Percentiles rank a stretch among this genome's conserved stretches.
Evolutionary conservation across 2,329 filamentous ascomycete species (phyloP).

Genomic region (Plenodomus biglobosus): DNA sequence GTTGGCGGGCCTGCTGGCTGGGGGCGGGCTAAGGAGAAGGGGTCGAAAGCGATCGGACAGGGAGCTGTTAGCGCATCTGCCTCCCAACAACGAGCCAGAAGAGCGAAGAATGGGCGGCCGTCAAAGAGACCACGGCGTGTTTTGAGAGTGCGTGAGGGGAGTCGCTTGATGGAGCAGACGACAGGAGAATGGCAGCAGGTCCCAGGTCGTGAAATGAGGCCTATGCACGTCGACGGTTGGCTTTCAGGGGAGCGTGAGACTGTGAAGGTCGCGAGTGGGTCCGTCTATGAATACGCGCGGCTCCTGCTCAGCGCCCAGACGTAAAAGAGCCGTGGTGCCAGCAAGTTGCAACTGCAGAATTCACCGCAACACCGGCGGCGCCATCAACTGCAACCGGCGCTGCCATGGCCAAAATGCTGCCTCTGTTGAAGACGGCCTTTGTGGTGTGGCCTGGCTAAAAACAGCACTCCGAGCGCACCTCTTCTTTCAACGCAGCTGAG

Average conservation of each 20-base stretch:
- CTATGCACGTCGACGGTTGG: constrained; percentile 20
- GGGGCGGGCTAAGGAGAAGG: constrained; percentile 15
- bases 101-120: constrained; percentile 18
- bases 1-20: constrained; percentile 24
- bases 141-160: constrained; percentile 31
- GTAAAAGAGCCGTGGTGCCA: constrained; percentile 7
- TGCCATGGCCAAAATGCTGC: too few species aligned
- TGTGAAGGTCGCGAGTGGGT: constrained; percentile 29
- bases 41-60: constrained; percentile 33
- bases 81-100: constrained; percentile 22
- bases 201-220: constrained; percentile 16
- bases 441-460: constrained; percentile 11
- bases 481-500: constrained; percentile 2
- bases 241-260: constrained; percentile 38
- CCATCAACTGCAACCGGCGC: constrained; percentile 3
- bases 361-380: neutral
- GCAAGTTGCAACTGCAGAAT: constrained; percentile 6
- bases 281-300: constrained; percentile 24
- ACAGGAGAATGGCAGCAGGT: constrained; percentile 24
- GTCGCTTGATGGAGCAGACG: constrained; percentile 21
- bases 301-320: constrained; percentile 20
- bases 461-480: constrained; percentile 1
- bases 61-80: constrained; percentile 34
- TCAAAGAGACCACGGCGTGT: constrained; percentile 16
- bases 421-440: constrained; percentile 4